Base-by-base conservation (phyloP, 106 monocot species). In the Xerophyta viscosa region DNA sequence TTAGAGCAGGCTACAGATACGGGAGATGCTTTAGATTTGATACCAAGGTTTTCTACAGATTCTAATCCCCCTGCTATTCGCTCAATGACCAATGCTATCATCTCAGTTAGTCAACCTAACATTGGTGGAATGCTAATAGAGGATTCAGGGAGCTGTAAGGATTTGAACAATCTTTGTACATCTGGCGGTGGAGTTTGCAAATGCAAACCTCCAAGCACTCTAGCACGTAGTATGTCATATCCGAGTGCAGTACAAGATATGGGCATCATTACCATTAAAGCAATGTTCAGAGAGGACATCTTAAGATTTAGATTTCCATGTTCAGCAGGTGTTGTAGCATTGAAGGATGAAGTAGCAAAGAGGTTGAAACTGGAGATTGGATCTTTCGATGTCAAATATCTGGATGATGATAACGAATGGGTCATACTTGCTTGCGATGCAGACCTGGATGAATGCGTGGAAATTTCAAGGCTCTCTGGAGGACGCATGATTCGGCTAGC, bases 381-480 rank as follows among this genome's bases (percentile, higher is more conserved):
- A 21, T 65, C 54, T 27, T 84, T 79, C 54, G 79, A 76, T 23
- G 65, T 76, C 52, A 75, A 68, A 41, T 84, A 84, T 53, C 46
- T 79, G 56, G 84, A 79, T 52, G 84, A 79, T 29, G 84, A 84
- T 61, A 58, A 68, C 46, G 84, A 79, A 42, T 84, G 84, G 84
- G 79, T 84, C 8, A 75, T 59, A 36, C 70, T 84, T 20, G 48
- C 79, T 41, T 75, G 79, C 57, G 64, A 79, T 68, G 74, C 74
- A 28, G 84, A 84, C 54, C 57, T 84, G 46, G 68, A 79, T 29
- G 84, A 84, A 61, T 84, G 84, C 64, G 44, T 84, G 24, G 68
- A 84, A 21, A 54, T 79, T 22, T 52, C 71, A 3, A 60, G 64
- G 29, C 41, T 58, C 18, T 64, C 64, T 6, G 66, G 77, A n/a